A percentile compares a stretch with the other conserved stretches of the same genome.
Conservation (phyloP, 1,284 basidiomycete species). For the Trichosporon sp. region DNA sequence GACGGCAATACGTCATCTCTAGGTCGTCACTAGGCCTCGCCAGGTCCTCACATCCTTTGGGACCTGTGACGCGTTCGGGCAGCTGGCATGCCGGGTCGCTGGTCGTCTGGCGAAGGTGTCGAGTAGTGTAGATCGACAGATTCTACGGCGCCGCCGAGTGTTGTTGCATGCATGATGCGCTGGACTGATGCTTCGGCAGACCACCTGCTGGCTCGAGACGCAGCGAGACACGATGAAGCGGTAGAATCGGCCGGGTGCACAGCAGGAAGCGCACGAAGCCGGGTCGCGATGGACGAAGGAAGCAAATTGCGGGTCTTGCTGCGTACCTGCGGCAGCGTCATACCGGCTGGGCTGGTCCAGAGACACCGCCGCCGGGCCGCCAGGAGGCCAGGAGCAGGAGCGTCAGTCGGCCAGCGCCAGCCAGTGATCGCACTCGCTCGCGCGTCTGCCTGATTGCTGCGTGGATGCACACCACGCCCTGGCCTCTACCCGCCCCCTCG, state of each 20-base stretch:
- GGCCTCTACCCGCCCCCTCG: not conserved
- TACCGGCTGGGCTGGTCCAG: not conserved
- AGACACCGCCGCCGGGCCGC: not conserved
- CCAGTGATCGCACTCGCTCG: conserved; percentile 2
- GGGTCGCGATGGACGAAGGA: not conserved
- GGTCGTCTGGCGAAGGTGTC: too few species aligned
- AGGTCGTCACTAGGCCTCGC: not conserved
- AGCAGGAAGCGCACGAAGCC: not conserved
- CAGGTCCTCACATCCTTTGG: not conserved
- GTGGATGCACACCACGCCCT: not conserved
- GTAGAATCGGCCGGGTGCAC: not conserved
- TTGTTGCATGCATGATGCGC: not conserved
- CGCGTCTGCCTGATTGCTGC: conserved; percentile 1
- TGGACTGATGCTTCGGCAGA: not conserved
- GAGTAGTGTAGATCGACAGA: too few species aligned
- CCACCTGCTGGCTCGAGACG: not conserved
- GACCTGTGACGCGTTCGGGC: not conserved
- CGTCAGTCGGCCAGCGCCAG: not conserved
- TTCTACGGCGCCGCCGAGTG: not conserved
- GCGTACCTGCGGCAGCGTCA: conserved; percentile 1
- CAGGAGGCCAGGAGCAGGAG: not conserved
- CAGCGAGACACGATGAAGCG: not conserved
- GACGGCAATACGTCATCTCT: not conserved
- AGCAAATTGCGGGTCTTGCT: conserved; percentile 2
- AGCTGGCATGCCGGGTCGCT: too few species aligned